Conservation (phyloP, 2,329 filamentous ascomycete genomes). For the Nannizziopsis arthrosporioides region DNA sequence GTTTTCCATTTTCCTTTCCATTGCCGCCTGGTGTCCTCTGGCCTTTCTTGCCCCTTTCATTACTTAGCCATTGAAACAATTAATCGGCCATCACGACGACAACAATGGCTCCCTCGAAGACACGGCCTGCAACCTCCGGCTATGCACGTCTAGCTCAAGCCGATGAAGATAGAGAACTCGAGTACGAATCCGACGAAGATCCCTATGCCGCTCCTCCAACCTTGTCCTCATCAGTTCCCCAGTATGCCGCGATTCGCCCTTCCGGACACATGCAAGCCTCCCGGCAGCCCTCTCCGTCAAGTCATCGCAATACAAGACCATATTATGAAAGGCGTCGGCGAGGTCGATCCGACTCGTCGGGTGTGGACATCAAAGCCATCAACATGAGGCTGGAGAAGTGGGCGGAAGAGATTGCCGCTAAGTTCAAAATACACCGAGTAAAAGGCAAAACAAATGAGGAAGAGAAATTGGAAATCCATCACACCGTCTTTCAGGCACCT, state of each 20-base stretch:
- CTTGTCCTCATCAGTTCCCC: constrained; percentile 45
- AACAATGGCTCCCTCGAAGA: constrained; percentile 28
- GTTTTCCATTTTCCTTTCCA: no score
- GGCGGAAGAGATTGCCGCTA: constrained; percentile 95
- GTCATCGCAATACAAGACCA: constrained; percentile 32
- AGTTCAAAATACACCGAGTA: constrained; percentile 77
- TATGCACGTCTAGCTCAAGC: constrained; percentile 78
- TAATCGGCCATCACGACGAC: no score
- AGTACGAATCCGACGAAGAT: constrained; percentile 48
- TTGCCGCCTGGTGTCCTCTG: no score
- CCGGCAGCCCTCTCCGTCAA: constrained; percentile 28
- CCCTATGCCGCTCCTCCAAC: constrained; percentile 44
- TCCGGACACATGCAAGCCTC: constrained; percentile 42
- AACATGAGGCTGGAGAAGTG: constrained; percentile 89
- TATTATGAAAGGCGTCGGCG: constrained; percentile 39
- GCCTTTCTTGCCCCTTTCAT: no score
- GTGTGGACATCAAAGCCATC: constrained; percentile 95
- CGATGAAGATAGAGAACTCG: constrained; percentile 44
- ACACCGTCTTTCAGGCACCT: constrained; percentile 90
- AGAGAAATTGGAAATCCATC: constrained; percentile 85
- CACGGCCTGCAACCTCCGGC: constrained; percentile 61
- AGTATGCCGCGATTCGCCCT: constrained; percentile 49
- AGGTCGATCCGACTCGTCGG: constrained; percentile 61
- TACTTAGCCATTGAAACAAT: no score
- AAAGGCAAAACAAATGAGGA: constrained; percentile 66